These are phyloP conservation scores for Scheffersomyces titani DNA, from an alignment of 1,139 yeast genomes.

Conservation along the genomic window DNA sequence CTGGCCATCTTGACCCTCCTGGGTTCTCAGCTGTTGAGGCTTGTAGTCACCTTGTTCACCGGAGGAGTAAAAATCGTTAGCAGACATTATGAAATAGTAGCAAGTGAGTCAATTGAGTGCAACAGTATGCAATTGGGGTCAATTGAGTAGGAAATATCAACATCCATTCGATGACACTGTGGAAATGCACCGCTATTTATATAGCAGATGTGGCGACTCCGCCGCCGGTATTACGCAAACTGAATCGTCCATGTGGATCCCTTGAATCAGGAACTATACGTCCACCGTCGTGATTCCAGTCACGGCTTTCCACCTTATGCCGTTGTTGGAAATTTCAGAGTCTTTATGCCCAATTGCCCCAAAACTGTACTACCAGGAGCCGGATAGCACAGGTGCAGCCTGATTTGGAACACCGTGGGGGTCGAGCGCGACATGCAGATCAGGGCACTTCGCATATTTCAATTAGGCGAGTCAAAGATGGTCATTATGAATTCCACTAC, in stretches of 20 bases:
- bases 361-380: background rate
- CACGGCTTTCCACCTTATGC: background rate
- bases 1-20: constrained; percentile 17
- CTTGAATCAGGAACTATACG: background rate
- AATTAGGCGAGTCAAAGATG: background rate
- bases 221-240: background rate
- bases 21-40: constrained; percentile 17
- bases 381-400: background rate
- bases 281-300: background rate
- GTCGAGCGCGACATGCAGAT: background rate
- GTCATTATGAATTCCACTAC: background rate
- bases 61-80: constrained; percentile 59
- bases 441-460: background rate
- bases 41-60: constrained; percentile 46
- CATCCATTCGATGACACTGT: background rate
- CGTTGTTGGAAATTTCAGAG: background rate
- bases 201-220: background rate
- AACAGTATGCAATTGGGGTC: background rate
- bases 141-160: background rate
- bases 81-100: constrained; percentile 45
- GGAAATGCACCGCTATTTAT: background rate
- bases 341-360: background rate
- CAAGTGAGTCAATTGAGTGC: background rate
- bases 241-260: background rate
- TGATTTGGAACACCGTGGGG: background rate